phyloP scores from a whole-genome alignment of 306 rosid genomes.

The Luffa acutangula region DNA sequence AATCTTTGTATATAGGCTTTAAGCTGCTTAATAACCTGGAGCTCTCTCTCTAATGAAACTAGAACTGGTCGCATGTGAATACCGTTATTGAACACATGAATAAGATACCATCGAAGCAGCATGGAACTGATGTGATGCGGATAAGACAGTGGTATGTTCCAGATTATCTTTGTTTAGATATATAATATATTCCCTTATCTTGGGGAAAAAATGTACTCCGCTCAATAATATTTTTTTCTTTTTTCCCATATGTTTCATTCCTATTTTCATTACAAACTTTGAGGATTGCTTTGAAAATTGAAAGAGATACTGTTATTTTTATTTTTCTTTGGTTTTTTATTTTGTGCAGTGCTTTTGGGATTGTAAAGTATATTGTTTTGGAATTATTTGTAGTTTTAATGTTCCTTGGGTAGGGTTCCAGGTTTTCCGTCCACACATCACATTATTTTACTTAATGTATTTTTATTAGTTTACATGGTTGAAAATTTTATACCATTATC shows the following conservation, averaged over 20 bases:
- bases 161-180: neutral
- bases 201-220: neutral
- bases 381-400: neutral
- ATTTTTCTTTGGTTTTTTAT: neutral
- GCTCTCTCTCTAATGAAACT: constrained; percentile 11
- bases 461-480: neutral
- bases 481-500: neutral
- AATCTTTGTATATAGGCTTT: constrained; percentile 13
- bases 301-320: neutral
- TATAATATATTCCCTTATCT: neutral
- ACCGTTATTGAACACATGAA: constrained; percentile 64
- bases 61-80: constrained; percentile 79
- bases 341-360: neutral
- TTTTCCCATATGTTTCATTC: neutral
- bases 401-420: neutral
- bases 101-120: constrained; percentile 61
- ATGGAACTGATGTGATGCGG: constrained; percentile 75
- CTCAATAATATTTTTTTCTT: neutral
- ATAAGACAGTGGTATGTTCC: constrained; percentile 65
- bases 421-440: neutral
- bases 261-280: too few species aligned
- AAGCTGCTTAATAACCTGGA: neutral
- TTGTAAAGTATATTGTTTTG: too few species aligned
- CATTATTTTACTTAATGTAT: neutral
- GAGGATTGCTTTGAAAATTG: neutral